phyloP scores from a whole-genome alignment of 225 moss, liverwort and hornwort genomes.

The Antitrichia curtipendula region DNA sequence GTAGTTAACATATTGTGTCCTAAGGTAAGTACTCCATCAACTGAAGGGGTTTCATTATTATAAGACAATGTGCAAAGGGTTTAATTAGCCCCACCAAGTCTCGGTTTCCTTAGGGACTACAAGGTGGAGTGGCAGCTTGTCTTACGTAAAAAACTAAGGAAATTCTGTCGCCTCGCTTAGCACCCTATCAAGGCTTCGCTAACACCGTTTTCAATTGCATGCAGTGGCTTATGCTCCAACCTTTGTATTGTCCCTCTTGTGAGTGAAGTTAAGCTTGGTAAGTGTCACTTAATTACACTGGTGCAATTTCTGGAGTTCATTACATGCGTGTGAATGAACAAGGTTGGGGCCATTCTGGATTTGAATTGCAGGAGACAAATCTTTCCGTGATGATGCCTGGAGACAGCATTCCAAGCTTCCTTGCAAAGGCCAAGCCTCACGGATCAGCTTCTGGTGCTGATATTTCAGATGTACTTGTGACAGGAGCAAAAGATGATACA shows the following conservation, averaged over 20 bases:
- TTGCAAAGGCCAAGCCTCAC: constrained; percentile 34
- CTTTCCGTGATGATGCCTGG: constrained; percentile 50
- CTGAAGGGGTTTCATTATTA: background rate
- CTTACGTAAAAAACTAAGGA: background rate
- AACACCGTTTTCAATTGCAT: background rate
- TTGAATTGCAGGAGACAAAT: constrained; percentile 27
- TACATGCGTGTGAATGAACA: background rate
- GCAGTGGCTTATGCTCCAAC: background rate
- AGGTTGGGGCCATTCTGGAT: background rate
- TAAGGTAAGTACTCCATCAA: background rate
- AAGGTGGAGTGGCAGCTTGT: background rate
- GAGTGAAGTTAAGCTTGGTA: background rate
- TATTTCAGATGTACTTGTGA: background rate
- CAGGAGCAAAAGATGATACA: background rate
- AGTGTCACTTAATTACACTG: background rate
- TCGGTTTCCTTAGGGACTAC: background rate
- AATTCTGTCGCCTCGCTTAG: background rate
- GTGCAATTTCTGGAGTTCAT: background rate
- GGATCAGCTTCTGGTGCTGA: background rate
- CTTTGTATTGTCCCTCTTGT: background rate
- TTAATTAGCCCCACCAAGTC: background rate
- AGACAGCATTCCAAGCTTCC: constrained; percentile 46
- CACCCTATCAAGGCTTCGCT: background rate
- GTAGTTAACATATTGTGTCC: background rate
- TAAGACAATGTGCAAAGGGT: background rate